Percentiles rank a stretch among this genome's conserved stretches.
These are phyloP conservation scores for Neofusicoccum sp. DNA, from an alignment of 2,329 filamentous ascomycete species.

Conservation along the genomic window DNA sequence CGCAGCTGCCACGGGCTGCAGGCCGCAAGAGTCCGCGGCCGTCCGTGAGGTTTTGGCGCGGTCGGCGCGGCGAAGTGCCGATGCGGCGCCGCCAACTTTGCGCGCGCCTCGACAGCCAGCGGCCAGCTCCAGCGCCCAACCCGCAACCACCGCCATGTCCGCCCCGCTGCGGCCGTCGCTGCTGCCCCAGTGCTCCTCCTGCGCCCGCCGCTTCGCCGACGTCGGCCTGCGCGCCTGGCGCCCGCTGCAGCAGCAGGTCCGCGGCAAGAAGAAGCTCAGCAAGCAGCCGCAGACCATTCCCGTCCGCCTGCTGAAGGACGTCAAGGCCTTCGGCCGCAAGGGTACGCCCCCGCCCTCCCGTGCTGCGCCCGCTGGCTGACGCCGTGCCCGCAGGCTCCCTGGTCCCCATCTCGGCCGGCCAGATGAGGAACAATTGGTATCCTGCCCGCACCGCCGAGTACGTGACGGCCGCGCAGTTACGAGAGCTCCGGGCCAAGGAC, in stretches of 20 bases:
- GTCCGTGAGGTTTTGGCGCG: conserved; percentile 13
- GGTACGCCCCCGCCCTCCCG: conserved; percentile 26
- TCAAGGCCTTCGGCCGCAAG: conserved; percentile 50
- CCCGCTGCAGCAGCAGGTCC: conserved; percentile 36
- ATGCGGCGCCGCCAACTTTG: not conserved
- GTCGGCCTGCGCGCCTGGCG: conserved; percentile 27
- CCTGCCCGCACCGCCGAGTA: conserved; percentile 53
- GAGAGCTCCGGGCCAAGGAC: conserved; percentile 46
- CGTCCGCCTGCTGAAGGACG: conserved; percentile 52
- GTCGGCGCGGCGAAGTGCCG: conserved; percentile 5
- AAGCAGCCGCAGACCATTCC: conserved; percentile 35
- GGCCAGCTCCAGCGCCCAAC: not conserved
- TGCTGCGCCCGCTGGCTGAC: not conserved
- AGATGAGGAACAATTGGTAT: conserved; percentile 57
- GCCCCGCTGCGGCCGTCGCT: conserved; percentile 31
- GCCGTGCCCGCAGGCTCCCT: conserved; percentile 44
- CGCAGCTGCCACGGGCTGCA: not conserved
- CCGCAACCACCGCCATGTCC: conserved; percentile 30
- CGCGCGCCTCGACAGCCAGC: not conserved
- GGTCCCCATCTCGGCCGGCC: conserved; percentile 50
- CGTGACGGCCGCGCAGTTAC: conserved; percentile 45
- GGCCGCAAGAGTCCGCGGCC: not conserved
- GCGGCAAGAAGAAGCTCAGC: conserved; percentile 42
- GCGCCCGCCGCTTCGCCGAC: conserved; percentile 34
- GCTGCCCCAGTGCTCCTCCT: conserved; percentile 40